Conservation (phyloP, 1,284 basidiomycete genomes). For the Bjerkandera adusta region DNA sequence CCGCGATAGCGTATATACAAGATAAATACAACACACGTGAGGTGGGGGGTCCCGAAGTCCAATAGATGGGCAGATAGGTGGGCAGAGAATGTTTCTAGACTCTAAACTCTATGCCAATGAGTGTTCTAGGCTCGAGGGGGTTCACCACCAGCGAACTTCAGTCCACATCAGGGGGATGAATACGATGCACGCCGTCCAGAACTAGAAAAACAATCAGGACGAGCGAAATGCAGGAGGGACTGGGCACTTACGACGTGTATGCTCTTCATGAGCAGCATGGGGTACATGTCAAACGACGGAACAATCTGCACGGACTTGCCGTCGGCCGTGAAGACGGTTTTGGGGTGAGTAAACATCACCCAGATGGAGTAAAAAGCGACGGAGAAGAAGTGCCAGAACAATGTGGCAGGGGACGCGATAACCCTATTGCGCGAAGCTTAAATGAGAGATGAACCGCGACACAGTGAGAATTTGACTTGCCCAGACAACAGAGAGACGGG, state of each 20-base stretch:
- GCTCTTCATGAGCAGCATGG: constrained; percentile 52
- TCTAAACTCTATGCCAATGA: not conserved
- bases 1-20: too few species aligned
- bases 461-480: constrained; percentile 42
- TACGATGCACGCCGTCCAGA: constrained; percentile 87
- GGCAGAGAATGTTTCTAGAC: not conserved
- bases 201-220: constrained; percentile 39
- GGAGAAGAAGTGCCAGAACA: constrained; percentile 92
- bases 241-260: constrained; percentile 52
- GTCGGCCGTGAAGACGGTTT: constrained; percentile 23
- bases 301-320: constrained; percentile 33
- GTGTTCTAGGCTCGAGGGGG: not conserved
- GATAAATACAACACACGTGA: too few species aligned
- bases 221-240: constrained; percentile 1
- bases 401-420: constrained; percentile 71
- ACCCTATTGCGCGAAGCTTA: constrained; percentile 44
- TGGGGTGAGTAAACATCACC: constrained; percentile 76
- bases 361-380: constrained; percentile 95
- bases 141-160: constrained; percentile 63
- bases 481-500: constrained; percentile 87
- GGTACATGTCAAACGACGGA: constrained; percentile 58
- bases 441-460: not conserved
- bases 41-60: not conserved
- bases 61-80: not conserved
- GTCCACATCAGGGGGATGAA: constrained; percentile 85